Conservation (phyloP, 176 grass and related monocot genomes). For the Eleusine indica region DNA sequence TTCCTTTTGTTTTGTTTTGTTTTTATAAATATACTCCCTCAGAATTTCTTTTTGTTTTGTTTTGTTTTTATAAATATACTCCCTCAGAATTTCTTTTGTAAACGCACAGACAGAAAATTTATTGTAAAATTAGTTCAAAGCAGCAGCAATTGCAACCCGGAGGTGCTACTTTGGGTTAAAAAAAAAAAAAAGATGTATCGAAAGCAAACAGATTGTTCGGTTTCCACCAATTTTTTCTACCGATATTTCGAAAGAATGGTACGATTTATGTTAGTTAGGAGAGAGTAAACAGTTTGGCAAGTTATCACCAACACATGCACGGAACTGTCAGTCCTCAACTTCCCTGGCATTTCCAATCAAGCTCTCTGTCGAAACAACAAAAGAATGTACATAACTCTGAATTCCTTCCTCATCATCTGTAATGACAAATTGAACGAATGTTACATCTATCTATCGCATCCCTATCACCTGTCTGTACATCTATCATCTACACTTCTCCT, state of each 20-base stretch:
- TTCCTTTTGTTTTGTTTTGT: no score
- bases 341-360: not conserved
- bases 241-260: no score
- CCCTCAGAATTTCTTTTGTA: no score
- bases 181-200: not conserved
- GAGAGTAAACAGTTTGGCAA: not conserved
- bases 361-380: not conserved
- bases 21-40: no score
- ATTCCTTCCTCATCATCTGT: not conserved
- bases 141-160: no score
- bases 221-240: not conserved
- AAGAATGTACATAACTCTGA: not conserved
- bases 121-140: no score
- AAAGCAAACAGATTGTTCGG: not conserved
- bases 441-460: not conserved
- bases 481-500: not conserved
- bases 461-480: not conserved
- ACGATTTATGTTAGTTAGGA: no score
- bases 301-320: not conserved
- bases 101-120: no score
- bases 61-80: no score
- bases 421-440: not conserved
- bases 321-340: not conserved
- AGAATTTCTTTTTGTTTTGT: no score
- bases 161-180: no score